phyloP scores from a whole-genome alignment of 768 basidiomycete genomes.

The Lentinus brumalis region DNA sequence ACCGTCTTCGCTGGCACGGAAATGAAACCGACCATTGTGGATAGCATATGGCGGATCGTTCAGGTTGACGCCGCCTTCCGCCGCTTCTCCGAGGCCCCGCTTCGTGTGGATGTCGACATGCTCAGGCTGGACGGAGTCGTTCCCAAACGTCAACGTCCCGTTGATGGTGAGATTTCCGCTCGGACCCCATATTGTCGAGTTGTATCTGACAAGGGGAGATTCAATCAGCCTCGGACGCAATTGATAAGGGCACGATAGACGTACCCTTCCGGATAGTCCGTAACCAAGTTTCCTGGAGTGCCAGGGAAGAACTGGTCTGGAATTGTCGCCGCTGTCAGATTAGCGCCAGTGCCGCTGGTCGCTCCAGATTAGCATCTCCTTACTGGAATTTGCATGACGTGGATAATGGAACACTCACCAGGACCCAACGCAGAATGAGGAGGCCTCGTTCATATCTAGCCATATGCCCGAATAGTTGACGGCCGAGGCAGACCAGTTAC shows the following conservation, averaged over 20 bases:
- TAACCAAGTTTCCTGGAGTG: constrained; percentile 50
- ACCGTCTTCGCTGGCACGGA: neutral
- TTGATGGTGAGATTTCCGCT: constrained; percentile 79
- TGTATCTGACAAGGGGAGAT: too few species aligned
- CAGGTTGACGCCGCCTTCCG: constrained; percentile 48
- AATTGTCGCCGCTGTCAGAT: constrained; percentile 52
- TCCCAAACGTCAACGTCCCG: constrained; percentile 56
- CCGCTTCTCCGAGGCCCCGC: constrained; percentile 54
- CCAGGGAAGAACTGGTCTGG: constrained; percentile 61
- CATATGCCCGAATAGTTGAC: constrained; percentile 69
- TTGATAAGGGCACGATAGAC: too few species aligned
- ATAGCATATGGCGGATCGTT: constrained; percentile 68
- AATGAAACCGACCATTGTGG: constrained; percentile 56
- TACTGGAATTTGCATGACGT: too few species aligned
- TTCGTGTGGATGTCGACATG: constrained; percentile 28
- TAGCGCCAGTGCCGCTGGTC: constrained; percentile 55
- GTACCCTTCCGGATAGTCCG: constrained; percentile 77
- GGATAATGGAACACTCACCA: too few species aligned
- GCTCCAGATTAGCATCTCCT: neutral
- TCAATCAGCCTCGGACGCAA: too few species aligned
- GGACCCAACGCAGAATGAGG: constrained; percentile 65
- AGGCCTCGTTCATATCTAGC: constrained; percentile 71
- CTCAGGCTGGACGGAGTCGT: constrained; percentile 10
- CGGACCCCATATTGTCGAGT: constrained; percentile 59
- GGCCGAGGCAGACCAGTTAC: constrained; percentile 53